Evolutionary conservation across 305 asterid species (phyloP).

Genomic region (Fraxinus platypoda): DNA sequence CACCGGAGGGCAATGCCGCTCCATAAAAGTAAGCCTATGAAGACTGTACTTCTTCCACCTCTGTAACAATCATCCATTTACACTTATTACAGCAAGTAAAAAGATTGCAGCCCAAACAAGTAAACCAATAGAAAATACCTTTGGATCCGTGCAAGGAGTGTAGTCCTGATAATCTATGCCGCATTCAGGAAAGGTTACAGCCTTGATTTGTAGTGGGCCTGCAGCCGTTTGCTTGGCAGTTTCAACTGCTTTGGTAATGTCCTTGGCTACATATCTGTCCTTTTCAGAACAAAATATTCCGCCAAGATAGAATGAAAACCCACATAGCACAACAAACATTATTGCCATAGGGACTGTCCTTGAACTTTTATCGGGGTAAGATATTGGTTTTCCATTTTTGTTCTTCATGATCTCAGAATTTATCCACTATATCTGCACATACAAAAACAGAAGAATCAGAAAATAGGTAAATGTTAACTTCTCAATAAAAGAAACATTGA

Average conservation of each 20-base stretch:
- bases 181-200: slow-evolving; percentile 63
- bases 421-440: slow-evolving; percentile 38
- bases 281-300: slow-evolving; percentile 51
- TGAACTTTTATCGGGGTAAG: slow-evolving; percentile 34
- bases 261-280: slow-evolving; percentile 25
- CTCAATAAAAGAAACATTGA: slow-evolving; percentile 11
- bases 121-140: slow-evolving; percentile 37
- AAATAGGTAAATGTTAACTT: not conserved
- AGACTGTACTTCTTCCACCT: slow-evolving; percentile 84
- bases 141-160: slow-evolving; percentile 98
- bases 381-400: slow-evolving; percentile 59
- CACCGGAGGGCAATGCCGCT: slow-evolving; percentile 95
- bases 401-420: slow-evolving; percentile 51
- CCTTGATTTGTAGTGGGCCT: slow-evolving; percentile 45
- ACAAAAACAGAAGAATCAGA: not conserved
- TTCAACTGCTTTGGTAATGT: slow-evolving; percentile 33
- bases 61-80: slow-evolving; percentile 38
- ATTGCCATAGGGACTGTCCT: slow-evolving; percentile 35
- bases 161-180: slow-evolving; percentile 63
- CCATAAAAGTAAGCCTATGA: slow-evolving; percentile 81
- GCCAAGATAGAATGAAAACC: slow-evolving; percentile 63
- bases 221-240: slow-evolving; percentile 25
- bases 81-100: not conserved
- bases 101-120: not conserved
- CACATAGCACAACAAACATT: slow-evolving; percentile 46